Evolutionary conservation across 2,329 filamentous ascomycete species (phyloP), one percentile per base, ranked within the genome.

Genomic region (Cytospora piceae): DNA sequence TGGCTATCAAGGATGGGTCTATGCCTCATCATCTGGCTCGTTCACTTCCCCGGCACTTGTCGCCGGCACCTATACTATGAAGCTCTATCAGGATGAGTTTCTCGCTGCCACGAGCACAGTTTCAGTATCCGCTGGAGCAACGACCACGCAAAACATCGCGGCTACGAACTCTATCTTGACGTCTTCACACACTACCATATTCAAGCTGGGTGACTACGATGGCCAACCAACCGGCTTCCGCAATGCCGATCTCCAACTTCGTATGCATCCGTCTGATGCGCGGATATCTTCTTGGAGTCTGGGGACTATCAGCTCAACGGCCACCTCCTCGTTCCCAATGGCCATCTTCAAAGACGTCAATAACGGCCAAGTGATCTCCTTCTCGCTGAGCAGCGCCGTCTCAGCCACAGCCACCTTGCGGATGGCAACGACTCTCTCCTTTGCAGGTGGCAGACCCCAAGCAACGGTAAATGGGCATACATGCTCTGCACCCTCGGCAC

Each of bases 221-320:
- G 87, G 88, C 56, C 81, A 85, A 74, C 86, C 86, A 24, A 84
- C 79, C 8, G 87, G 86, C 20, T 89, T 91, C 79, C 82, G 83
- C 69, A 90, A 91, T 72, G 87, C 87, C 17, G 87, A 83, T 63
- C 89, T 89, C 71, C 85, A 89, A 73, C 81, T 87, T 17, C 82
- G 86, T 60, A 90, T 90, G 88, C 88, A 91, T 73, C 88, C 88
- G 3, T 86, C 85, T 4, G 88, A 90, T 75, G 77, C 76, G 49
- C 84, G 88, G 71, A 90, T 90, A 87, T 75, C 79, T 31, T 79
- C 77, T 64, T 90, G 88, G 88, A 81, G 79, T 0, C 81, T 86
- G 0, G 71, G 82, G 15, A 89, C 86, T 0, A 83, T 88, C 14
- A 87, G 86, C 51, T 82, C 81, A 27, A 85, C 82, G 29, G 73